Evolutionary conservation across 768 basidiomycete species (phyloP), one percentile per base, ranked within the genome.

Genomic region (Amanita subjunquillea): DNA sequence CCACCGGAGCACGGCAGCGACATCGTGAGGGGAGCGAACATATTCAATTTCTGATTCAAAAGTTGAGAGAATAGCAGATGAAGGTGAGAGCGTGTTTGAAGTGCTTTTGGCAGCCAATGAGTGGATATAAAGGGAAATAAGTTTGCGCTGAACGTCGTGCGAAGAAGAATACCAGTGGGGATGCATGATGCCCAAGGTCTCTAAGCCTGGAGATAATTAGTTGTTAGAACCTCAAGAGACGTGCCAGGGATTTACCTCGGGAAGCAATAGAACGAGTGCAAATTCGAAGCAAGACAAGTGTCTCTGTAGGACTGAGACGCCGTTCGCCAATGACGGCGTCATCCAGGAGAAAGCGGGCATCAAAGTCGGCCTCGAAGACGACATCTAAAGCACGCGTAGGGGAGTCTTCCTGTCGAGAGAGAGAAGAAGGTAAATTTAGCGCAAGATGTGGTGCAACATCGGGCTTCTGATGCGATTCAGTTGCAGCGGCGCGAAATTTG

Each of bases 131-230:
- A 80, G 75, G 15, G 85, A 85, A 52, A 89, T 79, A 30, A 91
- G 79, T 54, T 63, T 69, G 52, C 70, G 80, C 64, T 91, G 88
- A n/a, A 76, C 66, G 8, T 79, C 76, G 6, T 79, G 78, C 5
- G 85, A 87, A 7, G 87, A 74, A 38, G 87, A 83, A 63, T 85
- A 74, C 87, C 85, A 91, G 63, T 90, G 84, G 4, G 89, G 86
- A 59, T 85, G 85, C 85, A 91, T 91, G 43, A 91, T 73, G 17
- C 88, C 89, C 43, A 87, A 80, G 3, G 83, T 82, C 63, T 89
- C 86, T 48, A 89, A 72, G n/a, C 87, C 87, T 90, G 55, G 10
- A 55, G 52, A 48, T 17, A 40, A 34, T 50, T 30, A 30, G 55
- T 29, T 59, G 17, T 41, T 20, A 48, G 17, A 25, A 32, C 55